Evolutionary conservation across 768 basidiomycete genomes (phyloP).

Genomic region (Amanita pseudoporphyria): DNA sequence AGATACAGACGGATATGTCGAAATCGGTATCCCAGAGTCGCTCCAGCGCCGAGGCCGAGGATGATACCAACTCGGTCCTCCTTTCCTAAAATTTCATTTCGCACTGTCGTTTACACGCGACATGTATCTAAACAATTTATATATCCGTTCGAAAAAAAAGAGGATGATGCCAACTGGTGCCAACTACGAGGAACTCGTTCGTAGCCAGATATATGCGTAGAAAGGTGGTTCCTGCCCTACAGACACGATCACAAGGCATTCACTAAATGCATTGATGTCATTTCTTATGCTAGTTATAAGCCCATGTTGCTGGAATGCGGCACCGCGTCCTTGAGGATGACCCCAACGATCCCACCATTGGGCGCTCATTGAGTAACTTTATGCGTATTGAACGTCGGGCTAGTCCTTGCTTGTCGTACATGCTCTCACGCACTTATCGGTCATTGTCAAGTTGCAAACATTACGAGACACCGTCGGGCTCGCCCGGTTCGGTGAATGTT

Average conservation of each 20-base stretch:
- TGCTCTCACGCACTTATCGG: constrained; percentile 64
- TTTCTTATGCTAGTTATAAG: constrained; percentile 57
- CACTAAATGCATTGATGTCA: constrained; percentile 45
- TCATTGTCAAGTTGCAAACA: no score
- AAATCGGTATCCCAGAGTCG: no score
- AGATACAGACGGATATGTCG: background rate
- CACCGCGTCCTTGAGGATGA: constrained; percentile 49
- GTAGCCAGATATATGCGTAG: no score
- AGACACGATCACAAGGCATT: constrained; percentile 61
- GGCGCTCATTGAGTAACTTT: background rate
- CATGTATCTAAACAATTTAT: no score
- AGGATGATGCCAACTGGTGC: constrained; percentile 68
- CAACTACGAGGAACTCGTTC: constrained; percentile 44
- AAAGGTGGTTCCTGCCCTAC: constrained; percentile 77
- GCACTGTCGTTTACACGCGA: no score
- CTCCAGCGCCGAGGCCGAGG: no score
- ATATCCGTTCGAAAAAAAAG: no score
- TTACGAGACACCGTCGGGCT: no score
- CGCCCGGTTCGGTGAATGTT: no score
- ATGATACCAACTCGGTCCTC: no score
- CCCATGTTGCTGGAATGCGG: constrained; percentile 62
- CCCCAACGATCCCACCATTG: constrained; percentile 32
- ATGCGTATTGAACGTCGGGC: constrained; percentile 3
- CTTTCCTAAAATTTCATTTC: no score
- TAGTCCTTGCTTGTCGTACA: no score